Evolutionary conservation across 163 green algal genomes (phyloP).

Genomic region (Chloroidium sp.): DNA sequence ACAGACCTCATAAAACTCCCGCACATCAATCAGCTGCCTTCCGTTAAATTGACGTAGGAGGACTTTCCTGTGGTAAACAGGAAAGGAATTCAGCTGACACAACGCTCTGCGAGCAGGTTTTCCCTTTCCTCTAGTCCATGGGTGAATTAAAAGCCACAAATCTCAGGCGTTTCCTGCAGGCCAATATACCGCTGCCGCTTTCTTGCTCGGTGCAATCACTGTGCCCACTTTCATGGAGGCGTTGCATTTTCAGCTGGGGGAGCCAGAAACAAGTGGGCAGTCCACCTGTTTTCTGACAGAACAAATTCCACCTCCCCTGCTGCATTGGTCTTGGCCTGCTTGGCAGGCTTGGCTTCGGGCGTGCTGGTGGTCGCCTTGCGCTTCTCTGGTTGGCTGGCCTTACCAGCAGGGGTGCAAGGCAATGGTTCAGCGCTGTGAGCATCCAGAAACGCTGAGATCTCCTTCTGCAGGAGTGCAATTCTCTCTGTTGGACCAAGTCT

Average conservation of each 20-base stretch:
- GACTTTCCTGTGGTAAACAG: conserved; percentile 7
- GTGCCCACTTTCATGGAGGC: background rate
- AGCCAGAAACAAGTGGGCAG: background rate
- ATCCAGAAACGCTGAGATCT: background rate
- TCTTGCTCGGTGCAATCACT: background rate
- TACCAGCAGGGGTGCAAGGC: background rate
- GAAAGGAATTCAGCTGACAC: background rate
- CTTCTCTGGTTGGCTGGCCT: background rate
- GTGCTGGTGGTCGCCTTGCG: background rate
- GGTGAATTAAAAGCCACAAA: too few relatives aligned
- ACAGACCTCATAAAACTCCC: conserved; percentile 25
- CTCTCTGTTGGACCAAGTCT: too few relatives aligned
- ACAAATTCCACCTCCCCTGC: background rate
- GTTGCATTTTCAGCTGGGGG: background rate
- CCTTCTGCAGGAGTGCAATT: too few relatives aligned
- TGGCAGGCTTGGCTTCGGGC: too few relatives aligned
- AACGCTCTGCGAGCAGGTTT: too few relatives aligned
- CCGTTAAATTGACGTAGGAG: conserved; percentile 27
- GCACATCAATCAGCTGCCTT: conserved; percentile 18
- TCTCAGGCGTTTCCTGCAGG: too few relatives aligned
- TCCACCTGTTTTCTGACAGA: background rate
- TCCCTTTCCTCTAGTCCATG: too few relatives aligned
- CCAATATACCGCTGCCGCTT: too few relatives aligned
- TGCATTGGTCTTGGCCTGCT: background rate
- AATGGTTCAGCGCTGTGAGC: background rate